A percentile compares a stretch with the other conserved stretches of the same genome.
Conservation (phyloP, 805 yeast genomes). For the Candida corydali region DNA sequence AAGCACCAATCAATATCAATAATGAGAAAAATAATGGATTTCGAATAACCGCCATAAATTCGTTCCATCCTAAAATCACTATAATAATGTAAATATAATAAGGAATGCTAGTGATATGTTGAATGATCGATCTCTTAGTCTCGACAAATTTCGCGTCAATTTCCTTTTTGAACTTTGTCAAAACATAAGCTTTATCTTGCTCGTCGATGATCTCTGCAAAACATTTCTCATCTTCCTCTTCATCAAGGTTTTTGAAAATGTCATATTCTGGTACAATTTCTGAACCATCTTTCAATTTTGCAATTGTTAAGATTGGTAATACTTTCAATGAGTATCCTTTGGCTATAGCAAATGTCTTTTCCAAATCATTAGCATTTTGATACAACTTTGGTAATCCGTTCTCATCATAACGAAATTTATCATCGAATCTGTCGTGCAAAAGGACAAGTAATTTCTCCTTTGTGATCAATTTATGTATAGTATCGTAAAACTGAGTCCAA, state of each 20-base stretch:
- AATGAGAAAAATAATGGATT: conserved; percentile 80
- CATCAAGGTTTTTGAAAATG: too few species aligned
- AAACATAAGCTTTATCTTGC: conserved; percentile 52
- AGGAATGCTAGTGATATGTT: conserved; percentile 77
- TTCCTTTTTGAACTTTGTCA: conserved; percentile 62
- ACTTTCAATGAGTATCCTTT: conserved; percentile 51
- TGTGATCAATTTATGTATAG: conserved; percentile 57
- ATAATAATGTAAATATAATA: conserved; percentile 72
- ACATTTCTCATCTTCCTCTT: conserved; percentile 26
- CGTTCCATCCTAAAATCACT: conserved; percentile 89
- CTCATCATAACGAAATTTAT: conserved; percentile 74
- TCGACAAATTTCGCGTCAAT: conserved; percentile 79
- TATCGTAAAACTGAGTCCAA: conserved; percentile 62
- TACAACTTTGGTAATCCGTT: conserved; percentile 80
- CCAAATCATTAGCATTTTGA: conserved; percentile 71
- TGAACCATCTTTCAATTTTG: conserved; percentile 47
- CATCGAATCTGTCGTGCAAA: conserved; percentile 79
- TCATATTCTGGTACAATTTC: conserved; percentile 60
- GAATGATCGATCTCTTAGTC: conserved; percentile 81
- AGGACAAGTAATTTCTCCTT: conserved; percentile 64
- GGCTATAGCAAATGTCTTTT: conserved; percentile 57
- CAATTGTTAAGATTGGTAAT: conserved; percentile 57
- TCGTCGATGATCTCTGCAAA: conserved; percentile 59
- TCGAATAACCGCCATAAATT: conserved; percentile 80
- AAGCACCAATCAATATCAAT: conserved; percentile 53